These are phyloP conservation scores for Linnemannia elongata DNA, from an alignment of 192 early-diverging fungal genomes.

Conservation along the genomic window DNA sequence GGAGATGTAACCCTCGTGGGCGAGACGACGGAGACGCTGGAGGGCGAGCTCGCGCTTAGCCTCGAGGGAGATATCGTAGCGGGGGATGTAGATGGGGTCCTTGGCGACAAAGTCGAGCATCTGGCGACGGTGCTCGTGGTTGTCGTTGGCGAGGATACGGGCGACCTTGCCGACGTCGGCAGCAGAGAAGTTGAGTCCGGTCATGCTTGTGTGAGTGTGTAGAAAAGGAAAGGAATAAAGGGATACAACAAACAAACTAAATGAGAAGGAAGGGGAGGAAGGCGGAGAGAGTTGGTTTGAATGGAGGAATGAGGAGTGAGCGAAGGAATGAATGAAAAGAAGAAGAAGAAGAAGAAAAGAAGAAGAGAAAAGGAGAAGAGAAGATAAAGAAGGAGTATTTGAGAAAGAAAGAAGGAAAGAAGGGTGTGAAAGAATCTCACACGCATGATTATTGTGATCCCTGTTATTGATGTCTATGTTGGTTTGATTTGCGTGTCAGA, in stretches of 20 bases:
- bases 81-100: constrained; percentile 71
- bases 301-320: background rate
- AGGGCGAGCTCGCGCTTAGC: constrained; percentile 76
- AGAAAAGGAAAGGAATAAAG: background rate
- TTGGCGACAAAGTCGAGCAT: constrained; percentile 65
- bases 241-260: background rate
- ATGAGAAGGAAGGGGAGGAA: background rate
- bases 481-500: background rate
- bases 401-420: background rate
- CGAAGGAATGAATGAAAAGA: background rate
- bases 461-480: too few relatives aligned
- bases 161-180: constrained; percentile 44
- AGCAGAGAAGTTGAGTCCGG: constrained; percentile 36
- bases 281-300: background rate
- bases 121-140: constrained; percentile 66
- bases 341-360: background rate
- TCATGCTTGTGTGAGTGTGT: background rate
- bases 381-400: background rate
- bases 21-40: constrained; percentile 64
- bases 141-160: constrained; percentile 64
- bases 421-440: background rate
- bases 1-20: constrained; percentile 69
- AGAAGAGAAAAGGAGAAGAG: background rate
- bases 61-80: constrained; percentile 72
- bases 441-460: background rate